Base-by-base conservation (phyloP, 345 rosid species). In the Geranium rotundifolium region DNA sequence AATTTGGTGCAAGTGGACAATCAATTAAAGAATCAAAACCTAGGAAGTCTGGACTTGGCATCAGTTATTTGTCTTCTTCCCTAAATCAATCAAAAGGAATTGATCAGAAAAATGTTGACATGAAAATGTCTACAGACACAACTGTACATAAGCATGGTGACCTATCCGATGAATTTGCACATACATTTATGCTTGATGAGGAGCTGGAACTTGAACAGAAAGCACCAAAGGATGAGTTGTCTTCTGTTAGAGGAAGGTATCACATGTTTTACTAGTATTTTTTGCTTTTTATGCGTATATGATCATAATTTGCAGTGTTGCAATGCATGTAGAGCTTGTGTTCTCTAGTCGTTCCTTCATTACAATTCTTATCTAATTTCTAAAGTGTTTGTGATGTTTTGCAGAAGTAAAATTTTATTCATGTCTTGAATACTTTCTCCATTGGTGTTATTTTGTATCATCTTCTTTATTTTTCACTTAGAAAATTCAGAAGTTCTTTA, bases 171-270 rank as follows among this genome's bases (percentile, higher is more conserved):
- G 97, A 93, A 72, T 88, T 86, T 70, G 74, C 85, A 57, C 76
- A 69, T 67, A 90, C 96, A 59, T 93, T 93, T 75, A 79, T 88
- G 91, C 86, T 88, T 73, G 96, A 95, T 63, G 97, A 95, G 76
- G 99, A 95, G 67, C 71, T 95, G 65, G 97, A 90, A 77, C 79
- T 88, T 57, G 92, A 90, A 81, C 95, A 85, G 67, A 88, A 73
- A 68, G 76, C 74, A 60, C 78, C 27, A 68, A 80, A 69, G 67
- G 76, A 83, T 71, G 72, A 66, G 37, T 54, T 55, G 66, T 79
- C 79, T 59, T 60, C 76, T 46, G 63, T 64, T 63, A 77, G 78
- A 34, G 41, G 41, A 71, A 88, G 97, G 97, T 93, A 81, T 56
- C 60, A 50, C 63, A 46, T 70, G 19, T 18, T 67, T 57, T 37